Base-by-base conservation (phyloP, 2,329 filamentous ascomycete genomes). In the Apiospora marii region DNA sequence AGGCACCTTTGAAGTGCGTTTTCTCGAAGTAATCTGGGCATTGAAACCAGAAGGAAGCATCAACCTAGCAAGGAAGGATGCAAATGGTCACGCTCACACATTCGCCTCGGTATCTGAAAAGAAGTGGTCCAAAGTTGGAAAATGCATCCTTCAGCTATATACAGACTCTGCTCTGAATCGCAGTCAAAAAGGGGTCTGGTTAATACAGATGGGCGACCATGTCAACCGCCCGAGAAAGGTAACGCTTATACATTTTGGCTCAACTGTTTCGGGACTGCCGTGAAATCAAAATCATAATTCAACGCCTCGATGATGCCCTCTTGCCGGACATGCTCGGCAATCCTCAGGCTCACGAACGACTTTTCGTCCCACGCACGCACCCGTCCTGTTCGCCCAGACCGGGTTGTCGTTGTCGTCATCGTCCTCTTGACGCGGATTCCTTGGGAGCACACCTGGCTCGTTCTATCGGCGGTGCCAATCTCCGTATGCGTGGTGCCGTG, bases 261-360 rank as follows among this genome's bases (percentile, higher is more conserved):
- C 8, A 64, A 41, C 8, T 14, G 19, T 14, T 64, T 64, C 16
- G 58, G 58, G 30, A 64, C 4, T 14, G 58, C 34, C 58, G 58
- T 41, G 6, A 64, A 64, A 64, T 64, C 58, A 64, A 64, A 64
- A 64, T 64, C 58, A 34, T 41, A 64, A 41, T 64, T 64, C 58
- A 64, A 64, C 58, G 58, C 58, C 58, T 64, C 58, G 30, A 64
- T 64, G 22, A 64, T 64, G 34, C 58, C 58, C 30, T 64, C 58
- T 41, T 64, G 58, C 34, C 58, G 58, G 58, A 64, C 58, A 41
- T 64, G 58, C 30, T 64, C 58, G 19, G 58, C 58, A 41, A 64
- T 37, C 30, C 58, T 64, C 34, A 41, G 34, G 58, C 58, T 64
- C 4, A 64, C 58, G 41, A 64, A 64, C 1, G 58, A 64, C 58